phyloP scores from a whole-genome alignment of 129 eudicot genomes.

The Pulicaria dysenterica region DNA sequence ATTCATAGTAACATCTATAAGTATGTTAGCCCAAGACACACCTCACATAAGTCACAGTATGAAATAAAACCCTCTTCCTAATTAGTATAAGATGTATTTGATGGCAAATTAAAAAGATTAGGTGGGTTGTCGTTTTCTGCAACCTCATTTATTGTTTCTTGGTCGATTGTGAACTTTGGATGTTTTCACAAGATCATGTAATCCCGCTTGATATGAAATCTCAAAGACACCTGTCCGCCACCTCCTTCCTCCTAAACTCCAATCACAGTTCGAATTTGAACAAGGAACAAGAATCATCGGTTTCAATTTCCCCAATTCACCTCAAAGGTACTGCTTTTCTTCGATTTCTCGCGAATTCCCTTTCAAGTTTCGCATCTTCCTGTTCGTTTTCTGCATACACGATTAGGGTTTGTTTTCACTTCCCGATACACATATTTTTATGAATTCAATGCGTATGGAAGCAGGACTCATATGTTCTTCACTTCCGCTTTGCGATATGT shows the following conservation, averaged over 20 bases:
- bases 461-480: conserved; percentile 3
- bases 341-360: too few relatives aligned
- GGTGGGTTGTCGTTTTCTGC: neutral
- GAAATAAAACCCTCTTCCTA: too few relatives aligned
- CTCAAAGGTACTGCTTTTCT: too few relatives aligned
- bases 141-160: neutral
- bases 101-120: too few relatives aligned
- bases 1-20: too few relatives aligned
- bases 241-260: neutral
- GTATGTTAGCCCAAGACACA: too few relatives aligned
- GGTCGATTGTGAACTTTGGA: conserved; percentile 8
- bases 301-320: neutral
- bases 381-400: neutral
- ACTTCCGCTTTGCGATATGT: neutral
- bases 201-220: conserved; percentile 5
- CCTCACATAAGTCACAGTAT: too few relatives aligned
- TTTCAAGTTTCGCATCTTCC: too few relatives aligned
- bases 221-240: conserved; percentile 16
- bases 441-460: neutral
- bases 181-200: neutral
- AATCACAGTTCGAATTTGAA: neutral
- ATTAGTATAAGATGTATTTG: too few relatives aligned
- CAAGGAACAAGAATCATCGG: neutral
- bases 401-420: conserved; percentile 18
- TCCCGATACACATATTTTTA: neutral